A percentile compares a stretch with the other conserved stretches of the same genome.
Evolutionary conservation across 768 basidiomycete genomes (phyloP).

Genomic region (Pulveroboletus sp.): DNA sequence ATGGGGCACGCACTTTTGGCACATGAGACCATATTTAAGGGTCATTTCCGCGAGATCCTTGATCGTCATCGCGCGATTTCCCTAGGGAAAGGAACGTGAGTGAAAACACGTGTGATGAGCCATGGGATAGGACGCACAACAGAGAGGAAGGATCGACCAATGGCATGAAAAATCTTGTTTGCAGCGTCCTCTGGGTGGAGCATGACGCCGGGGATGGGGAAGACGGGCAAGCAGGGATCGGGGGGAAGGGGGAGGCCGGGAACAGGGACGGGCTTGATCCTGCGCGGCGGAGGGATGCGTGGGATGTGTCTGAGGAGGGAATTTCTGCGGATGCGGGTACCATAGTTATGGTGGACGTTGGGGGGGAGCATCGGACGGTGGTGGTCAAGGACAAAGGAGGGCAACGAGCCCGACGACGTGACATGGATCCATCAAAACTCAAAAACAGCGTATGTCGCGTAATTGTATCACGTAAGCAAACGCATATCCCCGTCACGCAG

Average conservation of each 20-base stretch:
- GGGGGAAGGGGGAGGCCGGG: slow-evolving; percentile 14
- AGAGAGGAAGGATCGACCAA: slow-evolving; percentile 70
- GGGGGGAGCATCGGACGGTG: slow-evolving; percentile 24
- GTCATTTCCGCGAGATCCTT: slow-evolving; percentile 80
- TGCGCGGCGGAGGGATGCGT: slow-evolving; percentile 32
- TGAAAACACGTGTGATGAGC: slow-evolving; percentile 16
- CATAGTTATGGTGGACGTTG: slow-evolving; percentile 40
- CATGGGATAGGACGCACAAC: slow-evolving; percentile 49
- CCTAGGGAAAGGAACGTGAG: slow-evolving; percentile 36
- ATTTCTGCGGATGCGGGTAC: slow-evolving; percentile 54
- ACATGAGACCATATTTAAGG: slow-evolving; percentile 60
- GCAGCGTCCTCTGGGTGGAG: slow-evolving; percentile 73
- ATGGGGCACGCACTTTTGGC: slow-evolving; percentile 62
- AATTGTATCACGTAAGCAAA: slow-evolving; percentile 25
- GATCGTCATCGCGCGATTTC: slow-evolving; percentile 83
- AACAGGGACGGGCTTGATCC: slow-evolving; percentile 32
- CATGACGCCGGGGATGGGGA: slow-evolving; percentile 62
- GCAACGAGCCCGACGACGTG: slow-evolving; percentile 25
- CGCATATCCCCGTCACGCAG: slow-evolving; percentile 15
- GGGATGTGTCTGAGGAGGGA: slow-evolving; percentile 47
- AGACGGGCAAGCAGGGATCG: slow-evolving; percentile 35
- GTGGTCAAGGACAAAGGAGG: slow-evolving; percentile 29
- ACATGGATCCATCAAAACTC: slow-evolving; percentile 32
- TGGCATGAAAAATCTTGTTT: slow-evolving; percentile 71
- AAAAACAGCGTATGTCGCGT: slow-evolving; percentile 29